Evolutionary conservation across 2,329 filamentous ascomycete species (phyloP).

Genomic region (Trematosphaeria pertusa): DNA sequence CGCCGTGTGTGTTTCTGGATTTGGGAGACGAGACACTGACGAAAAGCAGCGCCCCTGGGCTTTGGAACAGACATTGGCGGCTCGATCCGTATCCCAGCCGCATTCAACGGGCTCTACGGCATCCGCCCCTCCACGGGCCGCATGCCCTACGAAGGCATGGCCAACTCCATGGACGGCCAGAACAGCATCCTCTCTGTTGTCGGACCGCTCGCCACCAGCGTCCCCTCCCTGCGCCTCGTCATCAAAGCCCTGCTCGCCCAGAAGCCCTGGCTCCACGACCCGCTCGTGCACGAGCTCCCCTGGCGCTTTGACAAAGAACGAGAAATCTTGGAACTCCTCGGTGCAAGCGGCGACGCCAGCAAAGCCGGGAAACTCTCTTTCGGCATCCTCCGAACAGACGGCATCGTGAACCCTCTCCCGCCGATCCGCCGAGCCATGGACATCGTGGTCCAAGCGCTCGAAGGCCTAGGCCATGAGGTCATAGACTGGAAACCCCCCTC

Average conservation of each 20-base stretch:
- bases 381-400: slow-evolving; percentile 43
- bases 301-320: slow-evolving; percentile 61
- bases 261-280: slow-evolving; percentile 71
- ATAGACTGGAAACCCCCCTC: slow-evolving; percentile 36
- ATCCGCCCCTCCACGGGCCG: slow-evolving; percentile 61
- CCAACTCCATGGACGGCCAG: slow-evolving; percentile 70
- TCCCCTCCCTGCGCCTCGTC: slow-evolving; percentile 62
- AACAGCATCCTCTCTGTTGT: slow-evolving; percentile 68
- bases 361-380: slow-evolving; percentile 37
- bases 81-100: slow-evolving; percentile 64
- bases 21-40: slow-evolving; percentile 8
- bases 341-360: slow-evolving; percentile 19
- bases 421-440: slow-evolving; percentile 46
- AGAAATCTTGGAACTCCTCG: slow-evolving; percentile 48
- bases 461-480: slow-evolving; percentile 36
- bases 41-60: slow-evolving; percentile 52
- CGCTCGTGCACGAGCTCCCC: slow-evolving; percentile 69
- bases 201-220: slow-evolving; percentile 66
- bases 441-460: slow-evolving; percentile 28
- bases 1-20: neutral
- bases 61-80: slow-evolving; percentile 67
- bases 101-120: slow-evolving; percentile 65
- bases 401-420: slow-evolving; percentile 43
- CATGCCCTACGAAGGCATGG: slow-evolving; percentile 54
- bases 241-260: slow-evolving; percentile 64